Conservation (phyloP, 2,329 filamentous ascomycete species). For the Blastomyces gilchristii region DNA sequence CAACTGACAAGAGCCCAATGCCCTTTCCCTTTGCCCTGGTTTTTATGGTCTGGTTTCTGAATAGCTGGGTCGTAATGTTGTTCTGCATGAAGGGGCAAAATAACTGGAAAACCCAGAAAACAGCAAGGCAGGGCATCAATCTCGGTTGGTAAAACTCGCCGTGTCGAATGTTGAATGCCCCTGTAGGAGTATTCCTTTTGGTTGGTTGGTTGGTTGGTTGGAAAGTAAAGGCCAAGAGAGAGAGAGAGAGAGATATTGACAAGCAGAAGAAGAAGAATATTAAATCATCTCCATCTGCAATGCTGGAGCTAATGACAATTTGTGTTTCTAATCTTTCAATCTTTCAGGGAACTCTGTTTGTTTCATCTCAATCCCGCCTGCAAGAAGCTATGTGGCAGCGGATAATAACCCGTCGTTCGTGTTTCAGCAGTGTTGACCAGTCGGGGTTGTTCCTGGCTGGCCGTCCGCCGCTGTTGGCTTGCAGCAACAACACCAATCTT, state of each 20-base stretch:
- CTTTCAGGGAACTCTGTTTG: background rate
- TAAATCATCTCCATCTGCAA: too few relatives aligned
- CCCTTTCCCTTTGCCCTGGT: too few relatives aligned
- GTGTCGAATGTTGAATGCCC: background rate
- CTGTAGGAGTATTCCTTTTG: background rate
- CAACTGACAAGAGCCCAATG: too few relatives aligned
- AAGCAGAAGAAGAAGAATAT: too few relatives aligned
- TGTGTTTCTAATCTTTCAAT: background rate
- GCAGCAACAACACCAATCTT: constrained; percentile 2
- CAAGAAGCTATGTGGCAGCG: background rate
- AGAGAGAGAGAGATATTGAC: too few relatives aligned
- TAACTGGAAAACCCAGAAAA: too few relatives aligned
- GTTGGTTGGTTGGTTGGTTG: background rate
- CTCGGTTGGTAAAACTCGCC: background rate
- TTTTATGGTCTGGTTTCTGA: too few relatives aligned
- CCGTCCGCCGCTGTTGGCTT: background rate
- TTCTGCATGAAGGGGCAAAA: too few relatives aligned
- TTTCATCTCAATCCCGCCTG: background rate
- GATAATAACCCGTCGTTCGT: background rate
- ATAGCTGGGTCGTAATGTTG: too few relatives aligned
- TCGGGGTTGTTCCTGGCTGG: background rate
- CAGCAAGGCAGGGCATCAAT: background rate
- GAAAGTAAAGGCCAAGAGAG: too few relatives aligned
- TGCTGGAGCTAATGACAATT: too few relatives aligned
- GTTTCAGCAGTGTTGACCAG: background rate